Evolutionary conservation across 176 grass and related monocot genomes (phyloP), one percentile per base, ranked within the genome.

Genomic region (Phoenix roebelenii): DNA sequence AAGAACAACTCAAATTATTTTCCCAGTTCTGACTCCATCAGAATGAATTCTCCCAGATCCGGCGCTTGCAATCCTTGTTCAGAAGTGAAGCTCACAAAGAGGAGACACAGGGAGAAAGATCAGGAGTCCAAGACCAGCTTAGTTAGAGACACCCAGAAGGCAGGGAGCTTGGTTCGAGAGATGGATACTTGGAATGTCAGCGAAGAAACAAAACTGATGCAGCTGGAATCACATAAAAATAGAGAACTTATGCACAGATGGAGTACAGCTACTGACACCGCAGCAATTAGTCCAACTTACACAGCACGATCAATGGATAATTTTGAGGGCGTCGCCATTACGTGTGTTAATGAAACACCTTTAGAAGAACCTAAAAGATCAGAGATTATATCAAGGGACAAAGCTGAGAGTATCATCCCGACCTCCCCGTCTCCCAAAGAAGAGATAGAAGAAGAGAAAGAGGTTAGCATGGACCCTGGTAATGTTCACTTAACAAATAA

Each of bases 371-470:
- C 70, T 16, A 19, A 63, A 48, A 22, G 15, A 55, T 18, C 19
- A 23, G 59, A 54, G 25, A 73, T 15, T 35, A 16, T 15, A 73
- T 18, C 51, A 4, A 49, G 48, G 69, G 24, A 61, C 5, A 14
- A 32, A 32, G 18, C 26, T n/a, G 12, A 51, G 19, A 49, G 35
- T 18, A 53, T 28, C n/a, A 26, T 16, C 3, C 3, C 54, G 50
- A 22, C 14, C 26, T 51, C 50, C 2, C 15, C 52, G 5, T 22
- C 57, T 0, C 10, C 22, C n/a, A 49, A 54, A 52, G 59, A 64
- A 58, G 77, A 79, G 63, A 82, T 90, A 16, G 75, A 84, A 74
- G 82, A 95, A 65, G 77, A 74, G 82, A 84, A 76, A 68, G 82
- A 77, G 52, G 82, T 83, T 5, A 58, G 6, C 77, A 49, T 70